Base-by-base conservation (phyloP, 2,329 filamentous ascomycete genomes). In the Sclerotinia subarctica region DNA sequence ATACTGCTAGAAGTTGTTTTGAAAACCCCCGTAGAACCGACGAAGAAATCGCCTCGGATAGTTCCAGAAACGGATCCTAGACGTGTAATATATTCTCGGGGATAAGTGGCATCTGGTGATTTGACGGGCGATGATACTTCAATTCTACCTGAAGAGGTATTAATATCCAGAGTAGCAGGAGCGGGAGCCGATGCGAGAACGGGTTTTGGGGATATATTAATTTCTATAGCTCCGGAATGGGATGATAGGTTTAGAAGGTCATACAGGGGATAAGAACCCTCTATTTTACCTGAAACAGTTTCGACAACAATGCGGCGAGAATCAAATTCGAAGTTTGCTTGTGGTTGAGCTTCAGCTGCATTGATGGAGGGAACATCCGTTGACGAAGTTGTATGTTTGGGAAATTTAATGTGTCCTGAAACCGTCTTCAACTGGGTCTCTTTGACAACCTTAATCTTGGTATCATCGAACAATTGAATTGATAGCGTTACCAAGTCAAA, bases 31-130 rank as follows among this genome's bases (percentile, higher is more conserved):
- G 56, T 19, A 17, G 72, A 72, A 5, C 75, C 75, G 10, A 75
- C 32, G 35, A 75, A 76, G 32, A 69, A 77, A 17, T 69, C 67
- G 8, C 76, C 76, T 26, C 38, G 38, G 8, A 77, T 74, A 24
- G 51, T 65, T 1, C 74, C 75, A 10, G 74, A 72, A 26, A 44
- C 68, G 19, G 76, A 73, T n/a, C 70, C 66, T 2, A 76, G 71
- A 17, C 66, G 67, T 7, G 75, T 76, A 35, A 73, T 71, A 60
- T 77, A 77, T 46, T 77, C 72, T 49, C 76, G 72, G n/a, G 71
- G 68, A 15, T 73, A 73, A 19, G 42, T 64, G 53, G 71, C 72
- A 13, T 49, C 46, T 24, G 69, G 68, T 8, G 66, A 52, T n/a
- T 32, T 26, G 1, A 53, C 19, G 26, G 73, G 70, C 32, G 73